These are phyloP conservation scores for Carpinus viminea DNA, from an alignment of 306 rosid species.

Conservation along the genomic window DNA sequence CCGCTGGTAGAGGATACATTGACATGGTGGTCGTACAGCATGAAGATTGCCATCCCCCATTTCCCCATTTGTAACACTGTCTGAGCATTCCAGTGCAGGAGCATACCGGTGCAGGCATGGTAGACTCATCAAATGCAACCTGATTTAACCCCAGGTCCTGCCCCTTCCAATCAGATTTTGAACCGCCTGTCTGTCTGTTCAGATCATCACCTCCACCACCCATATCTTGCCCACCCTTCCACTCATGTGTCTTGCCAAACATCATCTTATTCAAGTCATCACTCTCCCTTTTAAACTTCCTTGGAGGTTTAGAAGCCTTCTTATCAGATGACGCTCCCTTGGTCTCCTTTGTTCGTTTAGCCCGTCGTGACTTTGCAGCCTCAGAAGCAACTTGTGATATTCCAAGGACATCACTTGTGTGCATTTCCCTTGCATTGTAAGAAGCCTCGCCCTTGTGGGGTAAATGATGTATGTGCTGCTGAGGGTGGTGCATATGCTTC, in stretches of 20 bases:
- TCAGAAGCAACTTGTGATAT: constrained; percentile 51
- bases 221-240: constrained; percentile 74
- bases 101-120: constrained; percentile 95
- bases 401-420: constrained; percentile 56
- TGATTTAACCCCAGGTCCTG: constrained; percentile 92
- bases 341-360: constrained; percentile 68
- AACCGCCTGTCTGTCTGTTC: constrained; percentile 59
- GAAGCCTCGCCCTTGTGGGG: constrained; percentile 68
- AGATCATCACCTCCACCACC: constrained; percentile 68
- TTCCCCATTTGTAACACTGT: constrained; percentile 99
- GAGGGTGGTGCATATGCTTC: constrained; percentile 91
- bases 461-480: constrained; percentile 62
- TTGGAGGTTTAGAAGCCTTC: constrained; percentile 62
- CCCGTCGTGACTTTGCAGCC: constrained; percentile 59
- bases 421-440: constrained; percentile 64
- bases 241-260: constrained; percentile 66
- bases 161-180: constrained; percentile 93
- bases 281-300: constrained; percentile 70
- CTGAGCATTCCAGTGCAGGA: constrained; percentile 82
- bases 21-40: constrained; percentile 93
- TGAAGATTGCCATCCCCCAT: constrained; percentile 99
- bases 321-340: constrained; percentile 67
- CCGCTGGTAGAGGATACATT: constrained; percentile 91
- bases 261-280: constrained; percentile 77
- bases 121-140: constrained; percentile 85